Conservation (phyloP, 139 green algal species). For the Chlorella sp. region DNA sequence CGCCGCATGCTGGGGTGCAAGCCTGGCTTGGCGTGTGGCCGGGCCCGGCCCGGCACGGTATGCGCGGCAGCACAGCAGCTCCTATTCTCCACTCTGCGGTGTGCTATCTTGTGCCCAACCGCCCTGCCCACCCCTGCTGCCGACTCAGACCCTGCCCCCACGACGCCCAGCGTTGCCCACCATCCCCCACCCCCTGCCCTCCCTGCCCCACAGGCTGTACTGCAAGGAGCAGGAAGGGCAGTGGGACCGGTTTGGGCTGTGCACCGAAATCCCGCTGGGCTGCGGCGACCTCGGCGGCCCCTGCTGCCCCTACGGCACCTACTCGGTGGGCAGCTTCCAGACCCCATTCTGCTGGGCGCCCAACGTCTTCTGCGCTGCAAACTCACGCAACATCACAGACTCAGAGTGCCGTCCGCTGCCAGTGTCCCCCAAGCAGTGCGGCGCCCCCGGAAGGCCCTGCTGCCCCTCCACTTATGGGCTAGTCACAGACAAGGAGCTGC, state of each 20-base stretch:
- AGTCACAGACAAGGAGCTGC: slow-evolving; percentile 18
- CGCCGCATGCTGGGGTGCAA: too few species aligned
- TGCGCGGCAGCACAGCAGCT: too few species aligned
- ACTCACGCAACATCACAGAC: slow-evolving; percentile 5
- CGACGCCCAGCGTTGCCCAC: background rate
- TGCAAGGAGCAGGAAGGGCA: slow-evolving; percentile 27
- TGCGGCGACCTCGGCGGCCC: background rate
- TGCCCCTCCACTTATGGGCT: slow-evolving; percentile 4
- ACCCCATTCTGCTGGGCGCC: slow-evolving; percentile 29
- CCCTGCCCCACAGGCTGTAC: background rate
- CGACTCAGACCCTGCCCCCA: too few species aligned
- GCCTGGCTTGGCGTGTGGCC: too few species aligned
- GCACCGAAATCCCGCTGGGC: background rate
- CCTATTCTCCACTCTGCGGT: too few species aligned
- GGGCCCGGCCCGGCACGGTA: too few species aligned
- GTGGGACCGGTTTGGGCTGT: background rate
- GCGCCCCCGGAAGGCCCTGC: background rate
- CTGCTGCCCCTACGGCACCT: slow-evolving; percentile 25
- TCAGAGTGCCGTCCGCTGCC: slow-evolving; percentile 25
- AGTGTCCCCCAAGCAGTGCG: background rate
- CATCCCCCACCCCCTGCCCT: background rate
- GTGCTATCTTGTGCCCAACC: background rate
- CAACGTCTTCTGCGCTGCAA: slow-evolving; percentile 24
- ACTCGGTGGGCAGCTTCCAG: background rate
- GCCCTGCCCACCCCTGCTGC: background rate